These are phyloP conservation scores for Colletotrichum melonis DNA, from an alignment of 2,329 filamentous ascomycete genomes.

Conservation along the genomic window DNA sequence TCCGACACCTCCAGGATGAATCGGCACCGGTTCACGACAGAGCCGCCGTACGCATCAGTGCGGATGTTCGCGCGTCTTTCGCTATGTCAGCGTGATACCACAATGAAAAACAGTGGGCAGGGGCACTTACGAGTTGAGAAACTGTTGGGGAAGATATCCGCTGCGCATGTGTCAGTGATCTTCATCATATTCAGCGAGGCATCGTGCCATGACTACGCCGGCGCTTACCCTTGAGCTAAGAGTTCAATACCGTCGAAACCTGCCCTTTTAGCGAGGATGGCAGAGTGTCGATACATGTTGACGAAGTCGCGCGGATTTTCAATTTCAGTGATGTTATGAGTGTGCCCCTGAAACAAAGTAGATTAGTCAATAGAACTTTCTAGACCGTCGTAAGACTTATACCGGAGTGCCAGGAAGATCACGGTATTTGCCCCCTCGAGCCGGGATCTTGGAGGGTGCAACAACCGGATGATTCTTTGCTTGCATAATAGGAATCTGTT, in stretches of 20 bases:
- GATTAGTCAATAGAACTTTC: neutral
- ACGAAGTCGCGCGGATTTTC: slow-evolving; percentile 25
- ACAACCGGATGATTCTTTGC: neutral
- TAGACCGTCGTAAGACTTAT: neutral
- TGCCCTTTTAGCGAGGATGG: slow-evolving; percentile 42
- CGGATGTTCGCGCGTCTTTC: slow-evolving; percentile 55
- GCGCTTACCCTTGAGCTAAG: slow-evolving; percentile 22
- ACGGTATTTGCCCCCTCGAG: slow-evolving; percentile 15
- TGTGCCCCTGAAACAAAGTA: neutral
- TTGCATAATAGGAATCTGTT: slow-evolving; percentile 13
- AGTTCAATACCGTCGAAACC: slow-evolving; percentile 62
- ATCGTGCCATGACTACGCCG: neutral
- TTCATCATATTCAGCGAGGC: too few species aligned
- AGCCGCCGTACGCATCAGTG: slow-evolving; percentile 61
- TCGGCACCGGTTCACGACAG: slow-evolving; percentile 59
- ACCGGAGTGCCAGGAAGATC: slow-evolving; percentile 8
- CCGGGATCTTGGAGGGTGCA: slow-evolving; percentile 3
- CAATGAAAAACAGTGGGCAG: neutral
- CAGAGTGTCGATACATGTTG: slow-evolving; percentile 35
- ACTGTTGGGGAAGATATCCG: slow-evolving; percentile 21
- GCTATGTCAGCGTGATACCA: neutral
- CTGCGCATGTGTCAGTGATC: neutral
- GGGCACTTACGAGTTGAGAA: slow-evolving; percentile 17
- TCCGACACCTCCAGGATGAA: slow-evolving; percentile 60
- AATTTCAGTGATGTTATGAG: slow-evolving; percentile 12